Evolutionary conservation across 192 early-diverging fungal genomes (phyloP).

Genomic region (Glomus cerebriforme): DNA sequence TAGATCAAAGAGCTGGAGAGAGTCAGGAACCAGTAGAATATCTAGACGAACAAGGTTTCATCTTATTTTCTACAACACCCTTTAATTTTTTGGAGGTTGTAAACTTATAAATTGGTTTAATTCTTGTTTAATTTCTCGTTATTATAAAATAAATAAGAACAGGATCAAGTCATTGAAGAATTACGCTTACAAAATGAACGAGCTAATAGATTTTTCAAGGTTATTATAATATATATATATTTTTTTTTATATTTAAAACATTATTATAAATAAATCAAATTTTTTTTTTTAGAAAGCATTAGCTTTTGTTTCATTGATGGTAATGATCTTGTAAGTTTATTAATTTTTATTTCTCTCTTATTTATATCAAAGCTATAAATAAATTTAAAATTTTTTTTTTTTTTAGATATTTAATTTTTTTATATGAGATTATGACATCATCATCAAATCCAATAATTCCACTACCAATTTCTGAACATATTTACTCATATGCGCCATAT

Average conservation of each 20-base stretch:
- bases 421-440: background rate
- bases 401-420: conserved; percentile 2
- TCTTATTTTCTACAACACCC: background rate
- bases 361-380: background rate
- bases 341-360: background rate
- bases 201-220: conserved; percentile 19
- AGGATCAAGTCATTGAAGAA: background rate
- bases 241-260: background rate
- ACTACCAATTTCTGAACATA: background rate
- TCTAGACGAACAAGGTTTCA: background rate
- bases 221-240: background rate
- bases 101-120: background rate
- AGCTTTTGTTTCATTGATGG: background rate
- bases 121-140: background rate
- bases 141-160: background rate
- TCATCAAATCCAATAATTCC: background rate
- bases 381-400: background rate
- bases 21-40: background rate
- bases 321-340: conserved; percentile 2
- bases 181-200: conserved; percentile 3
- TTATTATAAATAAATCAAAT: background rate
- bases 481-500: conserved; percentile 12
- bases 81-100: background rate
- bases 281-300: conserved; percentile 11
- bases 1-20: background rate